Base-by-base conservation (phyloP, 1,284 basidiomycete genomes). In the Neotropicomus parvogracilis region DNA sequence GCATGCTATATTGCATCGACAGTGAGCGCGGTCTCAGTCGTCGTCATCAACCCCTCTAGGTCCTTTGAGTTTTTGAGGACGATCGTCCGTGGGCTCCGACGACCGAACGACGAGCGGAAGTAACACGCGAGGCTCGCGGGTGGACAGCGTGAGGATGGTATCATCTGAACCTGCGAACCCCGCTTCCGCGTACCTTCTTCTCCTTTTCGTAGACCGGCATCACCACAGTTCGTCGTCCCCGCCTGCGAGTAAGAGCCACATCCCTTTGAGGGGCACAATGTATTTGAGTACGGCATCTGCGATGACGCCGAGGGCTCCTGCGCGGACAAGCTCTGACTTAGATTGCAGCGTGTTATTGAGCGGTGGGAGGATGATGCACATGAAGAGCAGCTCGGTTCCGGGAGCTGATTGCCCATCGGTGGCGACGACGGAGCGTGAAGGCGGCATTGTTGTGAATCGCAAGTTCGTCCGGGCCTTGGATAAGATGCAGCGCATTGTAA, bases 391-490 rank as follows among this genome's bases (percentile, higher is more conserved):
- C n/a, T n/a, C n/a, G n/a, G n/a, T n/a, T n/a, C n/a, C n/a, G n/a
- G n/a, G n/a, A n/a, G n/a, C n/a, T n/a, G n/a, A n/a, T n/a, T n/a
- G n/a, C n/a, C n/a, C n/a, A n/a, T n/a, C n/a, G n/a, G n/a, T n/a
- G n/a, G n/a, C n/a, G n/a, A n/a, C n/a, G n/a, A n/a, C n/a, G n/a
- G n/a, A n/a, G n/a, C n/a, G n/a, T n/a, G n/a, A n/a, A n/a, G n/a
- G n/a, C 19, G 3, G 95, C 88, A 61, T 86, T 95, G 50, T 79
- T 90, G 27, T 97, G 79, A 44, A 99, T 81, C 0, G 91, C 85
- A 29, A 99, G 71, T 64, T 99, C 97, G 7, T 88, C 84, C 0
- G 88, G 80, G 63, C 99, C 94, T 63, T 93, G 90, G 43, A 98
- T 81, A 70, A 86, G 92, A 71, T 85, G 82, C 19, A 98, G 73